A percentile compares a stretch with the other conserved stretches of the same genome.
These are phyloP conservation scores for Beauveria medogensis DNA, from an alignment of 2,329 filamentous ascomycete genomes.

Conservation along the genomic window DNA sequence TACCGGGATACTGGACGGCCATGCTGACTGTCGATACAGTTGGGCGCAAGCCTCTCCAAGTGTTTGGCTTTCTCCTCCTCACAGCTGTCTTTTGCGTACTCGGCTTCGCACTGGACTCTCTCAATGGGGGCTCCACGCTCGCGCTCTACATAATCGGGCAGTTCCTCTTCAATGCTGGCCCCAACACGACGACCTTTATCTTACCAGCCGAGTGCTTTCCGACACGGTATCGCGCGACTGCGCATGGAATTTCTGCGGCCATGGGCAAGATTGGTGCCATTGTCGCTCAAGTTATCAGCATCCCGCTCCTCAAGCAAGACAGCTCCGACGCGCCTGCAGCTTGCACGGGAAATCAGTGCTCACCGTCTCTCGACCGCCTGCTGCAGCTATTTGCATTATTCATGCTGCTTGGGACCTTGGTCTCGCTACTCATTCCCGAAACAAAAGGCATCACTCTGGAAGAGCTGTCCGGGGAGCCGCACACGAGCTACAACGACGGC, in stretches of 20 bases:
- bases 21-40: conserved; percentile 65
- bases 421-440: conserved; percentile 67
- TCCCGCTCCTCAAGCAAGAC: conserved; percentile 52
- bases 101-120: conserved; percentile 48
- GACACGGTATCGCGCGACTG: conserved; percentile 53
- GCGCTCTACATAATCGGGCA: conserved; percentile 56
- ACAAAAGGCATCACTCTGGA: conserved; percentile 69
- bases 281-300: conserved; percentile 56
- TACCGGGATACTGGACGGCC: conserved; percentile 75
- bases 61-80: conserved; percentile 52
- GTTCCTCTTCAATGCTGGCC: conserved; percentile 60
- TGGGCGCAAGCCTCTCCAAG: conserved; percentile 69
- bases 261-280: conserved; percentile 62
- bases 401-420: conserved; percentile 65
- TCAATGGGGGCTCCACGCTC: conserved; percentile 43
- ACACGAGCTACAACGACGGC: conserved; percentile 48
- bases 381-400: conserved; percentile 74
- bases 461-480: conserved; percentile 57
- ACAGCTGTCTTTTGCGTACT: conserved; percentile 55
- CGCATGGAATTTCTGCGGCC: conserved; percentile 58
- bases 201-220: conserved; percentile 58
- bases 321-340: conserved; percentile 28
- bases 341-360: conserved; percentile 40
- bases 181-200: conserved; percentile 59
- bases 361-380: conserved; percentile 60